phyloP scores from a whole-genome alignment of 2,329 filamentous ascomycete genomes.

The Cladophialophora carrionii region DNA sequence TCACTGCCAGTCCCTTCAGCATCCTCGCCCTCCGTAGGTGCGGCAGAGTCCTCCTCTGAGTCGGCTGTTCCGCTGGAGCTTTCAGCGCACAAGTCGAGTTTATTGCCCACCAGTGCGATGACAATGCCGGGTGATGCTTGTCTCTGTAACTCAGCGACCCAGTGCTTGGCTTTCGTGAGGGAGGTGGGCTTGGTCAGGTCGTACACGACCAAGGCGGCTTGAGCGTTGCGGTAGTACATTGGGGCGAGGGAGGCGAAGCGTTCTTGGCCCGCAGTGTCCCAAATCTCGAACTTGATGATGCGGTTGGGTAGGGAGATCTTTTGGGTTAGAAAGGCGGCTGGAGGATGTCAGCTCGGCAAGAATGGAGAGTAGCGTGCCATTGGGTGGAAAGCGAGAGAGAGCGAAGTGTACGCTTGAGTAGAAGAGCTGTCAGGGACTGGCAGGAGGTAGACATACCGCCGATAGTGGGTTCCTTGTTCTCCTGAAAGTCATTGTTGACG shows the following conservation, averaged over 20 bases:
- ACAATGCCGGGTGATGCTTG: constrained; percentile 96
- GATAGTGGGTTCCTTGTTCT: constrained; percentile 99
- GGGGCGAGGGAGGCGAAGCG: constrained; percentile 94
- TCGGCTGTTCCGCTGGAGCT: constrained; percentile 52
- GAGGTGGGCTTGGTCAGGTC: constrained; percentile 96
- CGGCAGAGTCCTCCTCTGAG: constrained; percentile 21
- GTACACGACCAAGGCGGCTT: constrained; percentile 96
- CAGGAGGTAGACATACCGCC: constrained; percentile 66
- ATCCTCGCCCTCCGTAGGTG: constrained; percentile 47
- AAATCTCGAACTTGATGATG: constrained; percentile 93
- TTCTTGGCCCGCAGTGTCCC: constrained; percentile 98
- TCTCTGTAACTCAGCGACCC: constrained; percentile 95
- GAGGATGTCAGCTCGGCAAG: constrained; percentile 21
- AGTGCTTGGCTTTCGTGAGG: constrained; percentile 95
- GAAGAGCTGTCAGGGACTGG: not conserved
- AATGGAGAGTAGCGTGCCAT: not conserved
- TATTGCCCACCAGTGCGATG: constrained; percentile 96
- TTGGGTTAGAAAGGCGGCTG: constrained; percentile 96
- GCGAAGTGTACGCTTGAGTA: not conserved
- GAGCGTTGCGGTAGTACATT: constrained; percentile 99
- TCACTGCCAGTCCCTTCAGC: constrained; percentile 1
- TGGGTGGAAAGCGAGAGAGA: not conserved
- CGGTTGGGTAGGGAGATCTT: constrained; percentile 91
- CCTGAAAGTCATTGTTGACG: constrained; percentile 99
- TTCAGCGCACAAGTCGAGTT: constrained; percentile 78